Evolutionary conservation across 345 rosid species (phyloP).

Genomic region (Sisymbrium irio): DNA sequence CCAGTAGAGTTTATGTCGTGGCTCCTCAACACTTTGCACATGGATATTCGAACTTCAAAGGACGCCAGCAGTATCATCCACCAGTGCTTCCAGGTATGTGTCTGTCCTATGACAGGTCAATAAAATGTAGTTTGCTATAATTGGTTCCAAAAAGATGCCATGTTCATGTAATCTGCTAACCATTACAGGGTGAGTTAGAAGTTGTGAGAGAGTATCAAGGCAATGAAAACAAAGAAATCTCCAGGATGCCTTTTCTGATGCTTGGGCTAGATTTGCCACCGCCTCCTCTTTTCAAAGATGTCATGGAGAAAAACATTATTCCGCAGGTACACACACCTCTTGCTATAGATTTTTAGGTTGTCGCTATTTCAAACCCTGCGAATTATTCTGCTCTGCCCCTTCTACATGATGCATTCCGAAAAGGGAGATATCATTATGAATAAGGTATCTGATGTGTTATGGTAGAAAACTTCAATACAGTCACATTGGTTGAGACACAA

Average conservation of each 20-base stretch:
- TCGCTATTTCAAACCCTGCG: neutral
- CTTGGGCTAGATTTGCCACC: slow-evolving; percentile 98
- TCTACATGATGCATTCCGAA: neutral
- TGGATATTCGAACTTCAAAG: slow-evolving; percentile 63
- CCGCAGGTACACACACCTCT: slow-evolving; percentile 65
- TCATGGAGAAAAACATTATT: slow-evolving; percentile 97
- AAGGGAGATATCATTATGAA: neutral
- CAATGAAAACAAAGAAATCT: slow-evolving; percentile 52
- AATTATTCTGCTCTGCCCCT: neutral
- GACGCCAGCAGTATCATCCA: slow-evolving; percentile 70
- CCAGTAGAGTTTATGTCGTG: slow-evolving; percentile 97
- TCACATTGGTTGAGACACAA: neutral
- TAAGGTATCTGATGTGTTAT: neutral
- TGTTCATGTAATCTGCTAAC: neutral
- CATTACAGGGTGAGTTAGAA: slow-evolving; percentile 79
- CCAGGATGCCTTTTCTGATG: slow-evolving; percentile 91
- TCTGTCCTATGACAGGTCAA: neutral
- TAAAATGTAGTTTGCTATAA: neutral
- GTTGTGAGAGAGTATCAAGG: slow-evolving; percentile 75
- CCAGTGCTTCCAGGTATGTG: slow-evolving; percentile 83
- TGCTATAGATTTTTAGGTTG: neutral
- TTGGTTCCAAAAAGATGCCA: neutral
- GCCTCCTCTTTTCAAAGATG: slow-evolving; percentile 94
- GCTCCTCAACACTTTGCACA: slow-evolving; percentile 91
- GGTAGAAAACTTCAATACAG: neutral